Conservation (phyloP, 805 yeast genomes). For the Candida hungchunana region DNA sequence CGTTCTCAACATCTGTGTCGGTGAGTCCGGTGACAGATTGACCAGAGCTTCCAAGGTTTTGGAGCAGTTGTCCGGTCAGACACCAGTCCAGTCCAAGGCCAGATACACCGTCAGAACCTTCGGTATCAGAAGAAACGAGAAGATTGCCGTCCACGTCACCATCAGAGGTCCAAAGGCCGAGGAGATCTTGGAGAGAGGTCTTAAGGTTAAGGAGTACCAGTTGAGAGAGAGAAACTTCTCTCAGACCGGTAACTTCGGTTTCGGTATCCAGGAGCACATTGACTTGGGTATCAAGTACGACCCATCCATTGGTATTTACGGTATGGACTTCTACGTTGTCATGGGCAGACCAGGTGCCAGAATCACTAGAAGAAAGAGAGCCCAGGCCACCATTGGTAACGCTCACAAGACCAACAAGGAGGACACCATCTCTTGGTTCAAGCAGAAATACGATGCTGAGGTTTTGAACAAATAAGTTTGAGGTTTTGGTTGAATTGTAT, state of each 20-base stretch:
- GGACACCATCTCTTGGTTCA: constrained; percentile 97
- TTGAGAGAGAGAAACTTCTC: constrained; percentile 92
- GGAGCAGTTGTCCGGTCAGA: constrained; percentile 99
- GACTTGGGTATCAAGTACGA: constrained; percentile 99
- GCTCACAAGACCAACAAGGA: constrained; percentile 87
- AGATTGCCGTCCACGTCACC: constrained; percentile 98
- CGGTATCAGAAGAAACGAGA: constrained; percentile 99
- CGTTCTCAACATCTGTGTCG: constrained; percentile 99
- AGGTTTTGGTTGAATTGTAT: constrained; percentile 17
- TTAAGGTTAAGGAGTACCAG: constrained; percentile 99
- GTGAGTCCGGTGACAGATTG: constrained; percentile 99
- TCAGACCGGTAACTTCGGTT: constrained; percentile 99
- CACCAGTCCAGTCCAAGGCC: constrained; percentile 99
- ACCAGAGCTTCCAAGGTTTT: constrained; percentile 99
- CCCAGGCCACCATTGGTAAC: constrained; percentile 84
- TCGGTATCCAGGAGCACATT: constrained; percentile 99
- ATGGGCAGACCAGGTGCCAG: constrained; percentile 99
- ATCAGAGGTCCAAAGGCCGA: constrained; percentile 99
- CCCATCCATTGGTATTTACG: constrained; percentile 99
- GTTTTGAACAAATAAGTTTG: constrained; percentile 72
- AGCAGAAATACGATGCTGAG: constrained; percentile 99
- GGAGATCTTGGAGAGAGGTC: constrained; percentile 99
- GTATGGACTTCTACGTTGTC: constrained; percentile 99
- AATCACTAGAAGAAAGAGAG: constrained; percentile 98
- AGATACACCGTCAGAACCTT: constrained; percentile 99